Conservation (phyloP, 306 rosid species). For the Erythrophleum fordii region DNA sequence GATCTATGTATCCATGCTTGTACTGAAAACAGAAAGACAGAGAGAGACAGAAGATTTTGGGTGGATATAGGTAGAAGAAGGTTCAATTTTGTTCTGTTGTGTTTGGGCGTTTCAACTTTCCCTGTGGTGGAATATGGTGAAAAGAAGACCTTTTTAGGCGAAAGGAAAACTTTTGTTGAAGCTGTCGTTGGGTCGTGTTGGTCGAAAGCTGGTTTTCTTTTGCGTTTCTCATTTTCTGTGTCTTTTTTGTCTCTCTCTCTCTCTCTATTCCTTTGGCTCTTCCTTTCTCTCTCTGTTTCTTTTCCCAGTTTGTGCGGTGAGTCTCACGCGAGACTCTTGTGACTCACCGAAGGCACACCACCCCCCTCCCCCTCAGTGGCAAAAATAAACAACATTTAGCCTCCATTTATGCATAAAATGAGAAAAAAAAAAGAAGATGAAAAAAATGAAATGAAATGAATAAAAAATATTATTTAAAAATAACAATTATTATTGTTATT, state of each 20-base stretch:
- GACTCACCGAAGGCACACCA: too few relatives aligned
- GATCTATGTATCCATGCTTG: slow-evolving; percentile 41
- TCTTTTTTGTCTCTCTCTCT: slow-evolving; percentile 28
- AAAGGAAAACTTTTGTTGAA: slow-evolving; percentile 29
- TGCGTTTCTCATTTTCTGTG: slow-evolving; percentile 26
- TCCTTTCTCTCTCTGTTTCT: neutral
- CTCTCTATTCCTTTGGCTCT: neutral
- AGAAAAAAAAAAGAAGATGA: too few relatives aligned
- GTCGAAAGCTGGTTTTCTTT: slow-evolving; percentile 58
- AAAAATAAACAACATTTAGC: too few relatives aligned
- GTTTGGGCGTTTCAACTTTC: slow-evolving; percentile 38
- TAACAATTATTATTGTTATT: too few relatives aligned
- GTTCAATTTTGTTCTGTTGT: slow-evolving; percentile 17
- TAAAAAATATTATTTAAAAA: too few relatives aligned
- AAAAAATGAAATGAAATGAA: too few relatives aligned
- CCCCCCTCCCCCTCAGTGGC: too few relatives aligned
- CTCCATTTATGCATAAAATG: too few relatives aligned
- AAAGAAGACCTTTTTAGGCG: slow-evolving; percentile 24
- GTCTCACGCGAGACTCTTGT: slow-evolving; percentile 4
- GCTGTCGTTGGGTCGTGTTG: slow-evolving; percentile 39
- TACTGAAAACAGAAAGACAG: slow-evolving; percentile 26
- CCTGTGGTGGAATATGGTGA: slow-evolving; percentile 28
- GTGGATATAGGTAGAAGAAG: neutral
- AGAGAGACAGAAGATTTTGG: slow-evolving; percentile 35
- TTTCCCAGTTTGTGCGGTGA: neutral